Conservation (phyloP, 148 eudicot species). For the Hydrangea macrophylla region DNA sequence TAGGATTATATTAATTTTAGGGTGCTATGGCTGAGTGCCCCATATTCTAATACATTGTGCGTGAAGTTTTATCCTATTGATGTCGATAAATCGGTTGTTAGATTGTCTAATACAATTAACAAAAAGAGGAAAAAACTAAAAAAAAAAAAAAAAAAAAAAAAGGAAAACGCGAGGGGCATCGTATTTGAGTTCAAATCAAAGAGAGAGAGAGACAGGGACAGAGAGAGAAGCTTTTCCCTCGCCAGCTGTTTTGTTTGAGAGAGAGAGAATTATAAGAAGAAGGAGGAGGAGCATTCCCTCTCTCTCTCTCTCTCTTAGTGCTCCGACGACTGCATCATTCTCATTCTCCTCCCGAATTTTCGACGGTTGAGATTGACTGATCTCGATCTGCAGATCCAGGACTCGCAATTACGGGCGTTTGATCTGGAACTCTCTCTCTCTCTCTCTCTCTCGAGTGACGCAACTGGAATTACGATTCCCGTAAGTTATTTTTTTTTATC, state of each 20-base stretch:
- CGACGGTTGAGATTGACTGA: conserved; percentile 12
- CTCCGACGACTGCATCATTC: no score
- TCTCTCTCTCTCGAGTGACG: no score
- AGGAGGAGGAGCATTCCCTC: not conserved
- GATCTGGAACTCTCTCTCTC: conserved; percentile 9
- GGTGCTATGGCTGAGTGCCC: no score
- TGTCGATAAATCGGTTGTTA: no score
- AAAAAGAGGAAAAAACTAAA: no score
- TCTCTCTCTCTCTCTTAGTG: not conserved
- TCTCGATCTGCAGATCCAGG: conserved; percentile 13
- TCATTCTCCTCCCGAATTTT: not conserved
- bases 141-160: no score
- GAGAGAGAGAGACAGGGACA: not conserved
- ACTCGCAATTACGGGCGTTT: conserved; percentile 6
- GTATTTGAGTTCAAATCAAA: conserved; percentile 13
- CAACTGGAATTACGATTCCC: not conserved
- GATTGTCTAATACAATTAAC: no score
- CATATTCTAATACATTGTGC: no score
- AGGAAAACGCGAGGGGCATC: not conserved
- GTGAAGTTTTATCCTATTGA: no score
- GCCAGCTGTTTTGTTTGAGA: conserved; percentile 26
- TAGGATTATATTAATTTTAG: no score
- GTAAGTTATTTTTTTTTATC: conserved; percentile 17
- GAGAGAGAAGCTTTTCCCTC: conserved; percentile 19
- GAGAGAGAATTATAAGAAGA: conserved; percentile 6